Conservation (phyloP, 164 flowering plant species). For the Piper betle region DNA sequence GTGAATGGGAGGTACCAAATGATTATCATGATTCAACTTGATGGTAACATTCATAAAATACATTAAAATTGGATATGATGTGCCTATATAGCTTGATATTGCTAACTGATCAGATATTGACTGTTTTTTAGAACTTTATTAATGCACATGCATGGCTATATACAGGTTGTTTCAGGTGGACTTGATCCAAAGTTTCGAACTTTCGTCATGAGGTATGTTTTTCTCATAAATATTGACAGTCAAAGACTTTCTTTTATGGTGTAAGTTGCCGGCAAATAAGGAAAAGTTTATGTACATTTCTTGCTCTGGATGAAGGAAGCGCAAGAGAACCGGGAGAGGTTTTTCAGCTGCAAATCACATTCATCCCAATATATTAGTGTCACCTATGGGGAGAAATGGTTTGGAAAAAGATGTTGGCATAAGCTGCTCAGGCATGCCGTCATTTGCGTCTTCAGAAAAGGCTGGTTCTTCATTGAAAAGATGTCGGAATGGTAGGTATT, state of each 20-base stretch:
- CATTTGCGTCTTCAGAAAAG: slow-evolving; percentile 4
- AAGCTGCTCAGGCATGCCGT: slow-evolving; percentile 8
- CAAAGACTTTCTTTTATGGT: not conserved
- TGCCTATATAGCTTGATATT: too few species aligned
- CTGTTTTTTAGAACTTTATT: too few species aligned
- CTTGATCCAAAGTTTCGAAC: slow-evolving; percentile 50
- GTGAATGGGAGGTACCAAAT: too few species aligned
- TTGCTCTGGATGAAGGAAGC: slow-evolving; percentile 57
- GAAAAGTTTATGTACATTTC: not conserved
- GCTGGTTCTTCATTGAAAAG: slow-evolving; percentile 8
- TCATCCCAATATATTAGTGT: slow-evolving; percentile 27
- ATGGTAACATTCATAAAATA: too few species aligned
- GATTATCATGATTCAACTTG: too few species aligned
- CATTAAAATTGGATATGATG: too few species aligned
- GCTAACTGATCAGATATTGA: too few species aligned
- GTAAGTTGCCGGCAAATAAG: not conserved
- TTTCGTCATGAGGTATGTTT: slow-evolving; percentile 61
- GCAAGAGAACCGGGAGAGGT: too few species aligned
- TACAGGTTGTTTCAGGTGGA: slow-evolving; percentile 57
- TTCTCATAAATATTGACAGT: not conserved
- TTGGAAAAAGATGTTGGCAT: slow-evolving; percentile 35
- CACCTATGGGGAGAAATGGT: slow-evolving; percentile 29
- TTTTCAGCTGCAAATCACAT: too few species aligned
- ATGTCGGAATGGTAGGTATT: slow-evolving; percentile 8
- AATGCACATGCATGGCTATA: not conserved